phyloP scores from a whole-genome alignment of 805 yeast species.

The Yamadazyma philogaea region DNA sequence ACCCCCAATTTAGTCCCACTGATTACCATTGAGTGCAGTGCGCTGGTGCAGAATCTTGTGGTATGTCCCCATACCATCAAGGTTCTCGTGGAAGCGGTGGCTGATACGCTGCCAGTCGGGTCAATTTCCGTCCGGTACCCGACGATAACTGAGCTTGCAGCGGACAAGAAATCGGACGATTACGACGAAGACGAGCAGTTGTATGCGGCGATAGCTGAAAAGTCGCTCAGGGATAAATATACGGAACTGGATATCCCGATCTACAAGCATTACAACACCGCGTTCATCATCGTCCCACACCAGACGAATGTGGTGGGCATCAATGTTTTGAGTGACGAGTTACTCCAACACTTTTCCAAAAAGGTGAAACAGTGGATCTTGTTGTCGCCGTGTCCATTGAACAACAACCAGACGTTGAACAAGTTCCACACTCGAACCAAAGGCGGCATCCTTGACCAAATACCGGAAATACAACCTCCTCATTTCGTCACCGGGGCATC shows the following conservation, averaged over 20 bases:
- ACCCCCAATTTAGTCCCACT: slow-evolving; percentile 27
- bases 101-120: slow-evolving; percentile 8
- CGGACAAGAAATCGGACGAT: slow-evolving; percentile 22
- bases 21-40: slow-evolving; percentile 19
- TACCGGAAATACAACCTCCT: slow-evolving; percentile 50
- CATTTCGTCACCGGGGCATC: slow-evolving; percentile 58
- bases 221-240: slow-evolving; percentile 21
- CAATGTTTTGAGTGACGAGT: slow-evolving; percentile 24
- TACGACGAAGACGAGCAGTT: slow-evolving; percentile 52
- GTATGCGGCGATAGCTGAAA: slow-evolving; percentile 32
- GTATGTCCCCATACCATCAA: slow-evolving; percentile 28
- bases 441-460: slow-evolving; percentile 5
- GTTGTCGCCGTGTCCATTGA: slow-evolving; percentile 36
- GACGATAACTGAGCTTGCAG: background rate
- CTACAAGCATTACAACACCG: slow-evolving; percentile 7
- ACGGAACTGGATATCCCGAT: slow-evolving; percentile 24
- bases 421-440: slow-evolving; percentile 13
- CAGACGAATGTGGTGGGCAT: slow-evolving; percentile 35
- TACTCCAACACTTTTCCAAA: slow-evolving; percentile 16
- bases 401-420: slow-evolving; percentile 27
- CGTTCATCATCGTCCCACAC: slow-evolving; percentile 31
- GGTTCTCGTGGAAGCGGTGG: slow-evolving; percentile 18
- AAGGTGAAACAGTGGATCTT: slow-evolving; percentile 23
- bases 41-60: slow-evolving; percentile 21
- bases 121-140: slow-evolving; percentile 1